Evolutionary conservation across 2,329 filamentous ascomycete species (phyloP), one percentile per base, ranked within the genome.

Genomic region (Talaromyces sp.): DNA sequence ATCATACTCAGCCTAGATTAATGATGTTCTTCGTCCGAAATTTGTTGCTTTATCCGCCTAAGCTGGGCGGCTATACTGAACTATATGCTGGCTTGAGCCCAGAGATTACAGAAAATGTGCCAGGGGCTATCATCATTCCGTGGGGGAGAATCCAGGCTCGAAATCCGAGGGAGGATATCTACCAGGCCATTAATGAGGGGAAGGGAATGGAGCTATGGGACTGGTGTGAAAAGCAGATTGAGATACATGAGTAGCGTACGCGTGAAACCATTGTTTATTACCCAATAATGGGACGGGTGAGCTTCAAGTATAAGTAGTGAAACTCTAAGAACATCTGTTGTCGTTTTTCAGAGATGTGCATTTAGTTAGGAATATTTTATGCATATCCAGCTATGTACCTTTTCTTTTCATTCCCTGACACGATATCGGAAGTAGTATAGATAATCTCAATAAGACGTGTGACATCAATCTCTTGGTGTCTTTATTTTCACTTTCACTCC

Each of bases 221-320:
- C 8, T 57, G 54, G 54, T 57, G 54, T n/a, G 54, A 57, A 10
- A 57, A 57, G 37, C 54, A 57, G 54, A 57, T 57, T 33, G 39
- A 57, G 33, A 33, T 11, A 57, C n/a, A 57, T 57, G 10, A 27
- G 27, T 27, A 27, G 27, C 27, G 27, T 27, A 27, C 27, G 27
- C 27, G 27, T 27, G 27, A 27, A 5, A 27, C 22, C 22, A 22
- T 22, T 2, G 22, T 27, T 27, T 27, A 27, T 27, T 27, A 6
- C 27, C 6, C 27, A 27, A 6, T 5, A 5, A 27, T 27, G 3
- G 27, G 27, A 27, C 27, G 6, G 27, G 27, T 27, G 27, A 27
- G 27, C 27, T 27, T 27, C 6, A 1, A 27, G 27, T 27, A 27
- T 27, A 27, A 27, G 3, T 27, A 27, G 27, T 27, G 27, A 27